Conservation (phyloP, 208 protist genomes). For the Leishmania major region DNA sequence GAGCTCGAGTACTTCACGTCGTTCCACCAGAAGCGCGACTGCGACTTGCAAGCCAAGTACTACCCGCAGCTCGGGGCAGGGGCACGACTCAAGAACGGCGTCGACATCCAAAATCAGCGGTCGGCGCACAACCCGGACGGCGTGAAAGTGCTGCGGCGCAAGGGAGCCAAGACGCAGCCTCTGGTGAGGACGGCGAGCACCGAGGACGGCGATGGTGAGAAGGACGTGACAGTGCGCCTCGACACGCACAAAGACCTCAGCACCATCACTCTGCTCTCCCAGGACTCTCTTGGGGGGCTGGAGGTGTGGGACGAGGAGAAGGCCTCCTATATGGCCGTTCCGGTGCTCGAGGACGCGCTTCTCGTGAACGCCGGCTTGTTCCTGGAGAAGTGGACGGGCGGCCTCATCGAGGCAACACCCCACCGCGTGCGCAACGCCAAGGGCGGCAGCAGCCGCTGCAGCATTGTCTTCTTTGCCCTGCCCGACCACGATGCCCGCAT, state of each 20-base stretch:
- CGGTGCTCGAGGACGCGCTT: slow-evolving; percentile 85
- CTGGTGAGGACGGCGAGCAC: slow-evolving; percentile 22
- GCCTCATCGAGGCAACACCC: slow-evolving; percentile 82
- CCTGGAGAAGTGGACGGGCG: slow-evolving; percentile 88
- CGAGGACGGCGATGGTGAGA: slow-evolving; percentile 8
- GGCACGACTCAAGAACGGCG: slow-evolving; percentile 44
- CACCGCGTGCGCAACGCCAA: slow-evolving; percentile 80
- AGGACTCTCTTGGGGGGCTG: slow-evolving; percentile 82
- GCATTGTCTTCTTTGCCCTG: slow-evolving; percentile 86
- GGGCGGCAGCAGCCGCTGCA: slow-evolving; percentile 70
- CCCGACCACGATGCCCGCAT: slow-evolving; percentile 84
- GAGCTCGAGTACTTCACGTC: slow-evolving; percentile 84
- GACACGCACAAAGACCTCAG: slow-evolving; percentile 89
- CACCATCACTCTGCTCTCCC: slow-evolving; percentile 84
- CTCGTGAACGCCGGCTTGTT: slow-evolving; percentile 89
- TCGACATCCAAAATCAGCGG: slow-evolving; percentile 54
- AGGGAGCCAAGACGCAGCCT: slow-evolving; percentile 63
- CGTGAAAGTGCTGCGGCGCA: slow-evolving; percentile 79
- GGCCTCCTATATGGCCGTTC: slow-evolving; percentile 62
- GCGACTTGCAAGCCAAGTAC: slow-evolving; percentile 88
- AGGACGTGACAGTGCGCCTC: slow-evolving; percentile 56
- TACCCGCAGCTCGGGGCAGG: slow-evolving; percentile 71
- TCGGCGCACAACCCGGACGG: slow-evolving; percentile 66
- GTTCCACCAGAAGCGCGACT: slow-evolving; percentile 80
- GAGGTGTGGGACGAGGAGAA: slow-evolving; percentile 85